These are phyloP conservation scores for Rhizoclosmatium sp. DNA, from an alignment of 192 early-diverging fungal species.

Conservation along the genomic window DNA sequence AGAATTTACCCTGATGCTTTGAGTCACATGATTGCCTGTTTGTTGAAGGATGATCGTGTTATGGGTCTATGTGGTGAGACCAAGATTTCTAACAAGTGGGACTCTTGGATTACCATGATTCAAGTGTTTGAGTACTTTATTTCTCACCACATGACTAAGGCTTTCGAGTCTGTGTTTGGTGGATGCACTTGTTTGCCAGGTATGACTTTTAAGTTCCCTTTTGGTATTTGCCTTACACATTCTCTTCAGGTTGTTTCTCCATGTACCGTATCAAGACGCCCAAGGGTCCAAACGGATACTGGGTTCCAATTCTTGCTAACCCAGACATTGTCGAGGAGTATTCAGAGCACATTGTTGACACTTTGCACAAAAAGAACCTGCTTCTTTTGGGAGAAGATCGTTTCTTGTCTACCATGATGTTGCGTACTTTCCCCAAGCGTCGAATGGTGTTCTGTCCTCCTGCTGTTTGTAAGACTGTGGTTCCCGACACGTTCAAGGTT, in stretches of 20 bases:
- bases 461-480: conserved; percentile 91
- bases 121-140: conserved; percentile 99
- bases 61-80: conserved; percentile 96
- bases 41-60: conserved; percentile 84
- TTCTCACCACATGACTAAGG: conserved; percentile 93
- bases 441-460: conserved; percentile 91
- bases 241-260: conserved; percentile 96
- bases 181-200: conserved; percentile 96
- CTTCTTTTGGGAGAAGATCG: conserved; percentile 95
- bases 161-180: conserved; percentile 96
- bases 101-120: conserved; percentile 90
- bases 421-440: conserved; percentile 91
- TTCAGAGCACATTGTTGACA: conserved; percentile 63
- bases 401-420: conserved; percentile 94
- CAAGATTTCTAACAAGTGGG: conserved; percentile 90
- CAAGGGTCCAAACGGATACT: conserved; percentile 45
- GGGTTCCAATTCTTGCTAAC: conserved; percentile 86
- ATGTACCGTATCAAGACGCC: conserved; percentile 92
- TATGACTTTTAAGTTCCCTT: conserved; percentile 66
- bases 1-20: conserved; percentile 57
- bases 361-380: conserved; percentile 92
- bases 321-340: conserved; percentile 81
- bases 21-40: conserved; percentile 59
- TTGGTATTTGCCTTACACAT: too few species aligned
- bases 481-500: conserved; percentile 86